Conservation (phyloP, 2,329 filamentous ascomycete species). For the Zasmidium citrigriseum region DNA sequence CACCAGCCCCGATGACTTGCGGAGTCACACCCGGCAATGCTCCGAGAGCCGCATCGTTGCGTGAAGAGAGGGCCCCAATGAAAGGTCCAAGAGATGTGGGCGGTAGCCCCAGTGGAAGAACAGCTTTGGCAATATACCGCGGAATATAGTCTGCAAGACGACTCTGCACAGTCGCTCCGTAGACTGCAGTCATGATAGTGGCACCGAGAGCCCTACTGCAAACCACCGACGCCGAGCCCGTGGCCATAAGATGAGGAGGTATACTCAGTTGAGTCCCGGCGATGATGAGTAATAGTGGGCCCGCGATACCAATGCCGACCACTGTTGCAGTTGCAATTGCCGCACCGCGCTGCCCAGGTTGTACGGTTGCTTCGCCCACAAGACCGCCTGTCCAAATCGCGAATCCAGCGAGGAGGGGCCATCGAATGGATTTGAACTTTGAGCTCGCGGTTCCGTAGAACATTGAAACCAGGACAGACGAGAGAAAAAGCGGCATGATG, state of each 20-base stretch:
- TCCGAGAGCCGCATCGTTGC: constrained; percentile 9
- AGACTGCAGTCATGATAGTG: constrained; percentile 43
- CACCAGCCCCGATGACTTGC: neutral
- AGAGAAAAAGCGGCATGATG: constrained; percentile 17
- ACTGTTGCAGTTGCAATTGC: constrained; percentile 16
- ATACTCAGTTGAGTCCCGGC: constrained; percentile 21
- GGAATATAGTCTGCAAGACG: constrained; percentile 41
- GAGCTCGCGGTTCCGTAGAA: constrained; percentile 13
- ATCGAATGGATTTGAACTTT: constrained; percentile 12
- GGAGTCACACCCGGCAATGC: neutral
- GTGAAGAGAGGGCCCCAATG: constrained; percentile 34
- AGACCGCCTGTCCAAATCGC: constrained; percentile 15
- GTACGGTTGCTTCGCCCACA: constrained; percentile 16
- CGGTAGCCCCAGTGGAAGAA: constrained; percentile 40
- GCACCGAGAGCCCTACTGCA: constrained; percentile 29
- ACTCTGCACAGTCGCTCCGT: constrained; percentile 42
- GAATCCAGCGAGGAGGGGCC: constrained; percentile 19
- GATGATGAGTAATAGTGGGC: constrained; percentile 23
- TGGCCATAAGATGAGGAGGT: constrained; percentile 23
- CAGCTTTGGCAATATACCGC: constrained; percentile 37
- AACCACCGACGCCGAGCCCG: constrained; percentile 15
- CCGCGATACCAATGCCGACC: constrained; percentile 20
- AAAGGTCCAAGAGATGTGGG: constrained; percentile 36
- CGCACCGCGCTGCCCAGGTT: constrained; percentile 15
- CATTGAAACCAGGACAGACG: constrained; percentile 3